Evolutionary conservation across 805 yeast species (phyloP).

Genomic region (Saturnispora hagleri): DNA sequence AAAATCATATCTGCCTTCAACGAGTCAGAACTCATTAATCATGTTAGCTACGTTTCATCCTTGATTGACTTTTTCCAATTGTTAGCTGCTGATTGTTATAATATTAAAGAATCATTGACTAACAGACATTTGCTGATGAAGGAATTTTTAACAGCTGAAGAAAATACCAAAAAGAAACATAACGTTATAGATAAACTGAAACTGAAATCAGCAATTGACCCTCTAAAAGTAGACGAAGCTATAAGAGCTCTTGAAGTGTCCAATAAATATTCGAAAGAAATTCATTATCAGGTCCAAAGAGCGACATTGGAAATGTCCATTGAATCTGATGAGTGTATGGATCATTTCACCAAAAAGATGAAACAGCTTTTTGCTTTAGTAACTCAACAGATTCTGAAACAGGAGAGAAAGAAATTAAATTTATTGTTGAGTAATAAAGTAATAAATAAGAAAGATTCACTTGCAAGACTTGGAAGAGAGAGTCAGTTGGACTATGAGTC

Average conservation of each 20-base stretch:
- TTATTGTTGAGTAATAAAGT: constrained; percentile 53
- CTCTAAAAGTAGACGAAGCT: constrained; percentile 86
- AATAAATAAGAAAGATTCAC: constrained; percentile 27
- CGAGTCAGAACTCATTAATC: constrained; percentile 65
- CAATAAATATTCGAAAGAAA: constrained; percentile 61
- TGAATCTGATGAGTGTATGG: constrained; percentile 55
- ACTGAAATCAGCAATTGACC: constrained; percentile 66
- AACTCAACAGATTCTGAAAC: constrained; percentile 68
- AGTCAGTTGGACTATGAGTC: constrained; percentile 32
- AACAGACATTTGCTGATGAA: constrained; percentile 90
- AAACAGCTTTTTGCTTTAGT: constrained; percentile 46
- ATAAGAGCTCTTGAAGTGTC: constrained; percentile 72
- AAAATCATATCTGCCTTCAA: constrained; percentile 62
- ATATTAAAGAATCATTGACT: constrained; percentile 86
- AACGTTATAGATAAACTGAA: constrained; percentile 64
- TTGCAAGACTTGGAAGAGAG: constrained; percentile 76
- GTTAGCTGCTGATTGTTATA: constrained; percentile 66
- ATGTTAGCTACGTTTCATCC: constrained; percentile 62
- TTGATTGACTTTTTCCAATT: constrained; percentile 66
- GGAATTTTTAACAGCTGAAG: constrained; percentile 73
- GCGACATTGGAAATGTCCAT: constrained; percentile 78
- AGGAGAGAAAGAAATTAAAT: constrained; percentile 71
- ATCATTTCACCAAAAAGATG: constrained; percentile 43
- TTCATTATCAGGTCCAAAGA: constrained; percentile 69
- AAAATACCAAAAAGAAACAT: constrained; percentile 59